Evolutionary conservation across 2,329 filamentous ascomycete species (phyloP), one percentile per base, ranked within the genome.

Genomic region (Dothideomycetes sp.): DNA sequence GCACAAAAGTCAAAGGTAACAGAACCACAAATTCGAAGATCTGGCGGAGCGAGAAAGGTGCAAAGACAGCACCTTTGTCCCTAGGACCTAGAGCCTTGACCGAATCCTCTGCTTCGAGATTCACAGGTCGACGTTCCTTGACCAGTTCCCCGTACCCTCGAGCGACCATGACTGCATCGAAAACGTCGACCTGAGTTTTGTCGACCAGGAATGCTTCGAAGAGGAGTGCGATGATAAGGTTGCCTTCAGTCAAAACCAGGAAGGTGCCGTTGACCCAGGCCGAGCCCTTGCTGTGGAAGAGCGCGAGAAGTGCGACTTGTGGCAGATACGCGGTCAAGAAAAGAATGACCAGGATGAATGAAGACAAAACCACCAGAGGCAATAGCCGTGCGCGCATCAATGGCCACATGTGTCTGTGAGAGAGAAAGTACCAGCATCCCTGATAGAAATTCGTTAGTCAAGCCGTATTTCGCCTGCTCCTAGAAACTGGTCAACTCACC

Each of bases 201-300:
- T 85, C 84, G n/a, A 71, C 67, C 25, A 74, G 56, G 42, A 73
- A 66, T 2, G 63, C 63, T 47, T 71, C 68, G 49, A 71, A 71
- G 0, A 71, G 55, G n/a, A 78, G 53, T 5, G 76, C 73, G 13
- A 78, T 73, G 31, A 81, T 68, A 2, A 75, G 73, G 4, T 74
- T 71, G 8, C 74, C 75, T 58, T 80, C 74, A 8, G 73, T 76
- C 2, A 98, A 70, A 0, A 94, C 84, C 33, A 96, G 69, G 47
- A 96, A 80, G 0, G 84, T 78, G 3, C 83, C 87, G 53, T 86
- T 95, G 43, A 94, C 64, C 84, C 86, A 94, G n/a, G 91, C 91
- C 20, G 80, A 80, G 45, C 78, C 63, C 18, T 51, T 74, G 16
- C 83, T 83, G 53, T 96, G 88, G 59, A 95, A 96, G 50, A 96